Evolutionary conservation across 108 stramenopile genomes (phyloP).

Genomic region (Cyclostephanos tholiformis): DNA sequence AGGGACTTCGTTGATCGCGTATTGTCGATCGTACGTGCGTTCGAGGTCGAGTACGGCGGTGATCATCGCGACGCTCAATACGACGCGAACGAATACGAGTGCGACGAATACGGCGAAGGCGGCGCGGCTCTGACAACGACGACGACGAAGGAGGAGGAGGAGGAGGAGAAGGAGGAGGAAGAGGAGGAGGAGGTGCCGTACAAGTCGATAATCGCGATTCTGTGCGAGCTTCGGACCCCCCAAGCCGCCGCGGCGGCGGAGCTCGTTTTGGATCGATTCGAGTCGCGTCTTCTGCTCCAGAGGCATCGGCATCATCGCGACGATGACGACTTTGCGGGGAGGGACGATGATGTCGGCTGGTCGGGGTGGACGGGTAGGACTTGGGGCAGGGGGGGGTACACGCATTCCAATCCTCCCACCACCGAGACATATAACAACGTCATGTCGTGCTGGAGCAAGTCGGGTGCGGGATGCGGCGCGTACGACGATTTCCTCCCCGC

Average conservation of each 20-base stretch:
- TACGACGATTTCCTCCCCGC: neutral
- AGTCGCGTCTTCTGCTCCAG: constrained; percentile 9
- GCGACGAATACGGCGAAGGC: neutral
- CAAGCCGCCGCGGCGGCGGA: constrained; percentile 41
- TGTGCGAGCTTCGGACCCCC: constrained; percentile 30
- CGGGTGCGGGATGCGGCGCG: neutral
- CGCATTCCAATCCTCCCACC: constrained; percentile 31
- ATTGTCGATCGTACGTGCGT: constrained; percentile 15
- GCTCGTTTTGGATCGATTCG: constrained; percentile 32
- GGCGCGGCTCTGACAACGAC: neutral
- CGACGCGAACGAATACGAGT: neutral
- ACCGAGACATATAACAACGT: constrained; percentile 46
- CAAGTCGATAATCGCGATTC: constrained; percentile 34
- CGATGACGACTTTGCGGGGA: too few species aligned
- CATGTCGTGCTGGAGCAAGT: constrained; percentile 28
- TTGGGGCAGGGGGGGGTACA: neutral
- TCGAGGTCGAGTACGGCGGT: constrained; percentile 5
- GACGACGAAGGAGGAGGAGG: neutral
- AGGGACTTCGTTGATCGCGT: constrained; percentile 19
- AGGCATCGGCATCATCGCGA: too few species aligned
- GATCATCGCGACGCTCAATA: neutral
- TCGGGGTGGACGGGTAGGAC: too few species aligned
- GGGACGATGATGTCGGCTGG: too few species aligned
- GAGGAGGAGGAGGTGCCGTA: constrained; percentile 22
- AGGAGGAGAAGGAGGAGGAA: neutral